phyloP scores from a whole-genome alignment of 1,284 basidiomycete species.

The Pyrrhoderma lamaoense region DNA sequence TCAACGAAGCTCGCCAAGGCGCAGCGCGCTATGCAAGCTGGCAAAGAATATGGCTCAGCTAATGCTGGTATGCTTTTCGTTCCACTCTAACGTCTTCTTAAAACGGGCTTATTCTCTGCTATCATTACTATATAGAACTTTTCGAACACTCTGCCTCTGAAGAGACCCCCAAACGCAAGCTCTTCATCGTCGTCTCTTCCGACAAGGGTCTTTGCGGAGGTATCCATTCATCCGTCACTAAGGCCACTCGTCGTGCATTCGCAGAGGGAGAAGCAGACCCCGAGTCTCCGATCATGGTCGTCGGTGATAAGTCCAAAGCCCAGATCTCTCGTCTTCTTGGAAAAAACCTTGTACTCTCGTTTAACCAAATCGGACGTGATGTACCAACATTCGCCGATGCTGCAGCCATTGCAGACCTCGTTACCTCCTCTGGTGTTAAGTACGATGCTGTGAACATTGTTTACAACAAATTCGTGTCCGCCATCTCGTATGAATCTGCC shows the following conservation, averaged over 20 bases:
- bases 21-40: constrained; percentile 88
- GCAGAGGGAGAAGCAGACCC: constrained; percentile 43
- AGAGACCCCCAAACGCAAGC: constrained; percentile 60
- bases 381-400: constrained; percentile 98
- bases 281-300: constrained; percentile 71
- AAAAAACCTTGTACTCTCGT: constrained; percentile 75
- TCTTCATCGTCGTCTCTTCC: constrained; percentile 91
- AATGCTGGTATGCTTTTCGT: constrained; percentile 69
- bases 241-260: constrained; percentile 72
- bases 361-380: constrained; percentile 97
- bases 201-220: constrained; percentile 99
- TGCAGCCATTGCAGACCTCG: constrained; percentile 87
- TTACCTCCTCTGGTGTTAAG: constrained; percentile 79
- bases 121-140: constrained; percentile 48
- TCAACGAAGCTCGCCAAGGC: constrained; percentile 96
- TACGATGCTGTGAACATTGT: constrained; percentile 88
- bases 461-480: constrained; percentile 95
- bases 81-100: background rate
- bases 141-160: constrained; percentile 68
- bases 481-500: constrained; percentile 85
- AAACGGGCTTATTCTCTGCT: background rate
- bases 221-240: constrained; percentile 97
- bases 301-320: constrained; percentile 97
- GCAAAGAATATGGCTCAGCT: constrained; percentile 91
- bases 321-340: constrained; percentile 73